Evolutionary conservation across 371 early-diverging fungal species (phyloP).

Genomic region (Rhizopus delemar): DNA sequence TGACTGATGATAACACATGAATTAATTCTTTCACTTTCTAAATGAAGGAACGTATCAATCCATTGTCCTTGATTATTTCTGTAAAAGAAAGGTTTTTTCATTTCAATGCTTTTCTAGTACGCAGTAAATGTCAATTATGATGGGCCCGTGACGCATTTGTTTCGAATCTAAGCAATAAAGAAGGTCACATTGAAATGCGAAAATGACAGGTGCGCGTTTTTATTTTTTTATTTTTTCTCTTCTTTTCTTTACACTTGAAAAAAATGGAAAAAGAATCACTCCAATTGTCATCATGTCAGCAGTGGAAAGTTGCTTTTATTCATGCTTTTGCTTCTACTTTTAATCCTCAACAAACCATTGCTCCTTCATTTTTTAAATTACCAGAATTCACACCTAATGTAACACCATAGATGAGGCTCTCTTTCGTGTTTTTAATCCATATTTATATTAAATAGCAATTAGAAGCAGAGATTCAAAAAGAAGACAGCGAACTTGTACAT

Average conservation of each 20-base stretch:
- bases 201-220: background rate
- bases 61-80: too few relatives aligned
- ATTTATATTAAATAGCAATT: conserved; percentile 25
- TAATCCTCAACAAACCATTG: conserved; percentile 17
- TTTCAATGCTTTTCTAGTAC: too few relatives aligned
- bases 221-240: background rate
- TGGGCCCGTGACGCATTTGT: too few relatives aligned
- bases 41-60: too few relatives aligned
- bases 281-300: conserved; percentile 17
- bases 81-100: too few relatives aligned
- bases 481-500: conserved; percentile 28
- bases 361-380: conserved; percentile 19
- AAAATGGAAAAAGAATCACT: background rate
- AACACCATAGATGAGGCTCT: conserved; percentile 3
- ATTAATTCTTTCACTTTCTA: too few relatives aligned
- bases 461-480: conserved; percentile 28
- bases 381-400: conserved; percentile 38
- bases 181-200: too few relatives aligned
- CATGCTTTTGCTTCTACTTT: conserved; percentile 40
- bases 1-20: too few relatives aligned
- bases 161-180: too few relatives aligned
- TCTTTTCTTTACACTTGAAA: background rate
- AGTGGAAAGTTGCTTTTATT: conserved; percentile 46
- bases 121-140: too few relatives aligned
- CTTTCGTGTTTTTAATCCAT: background rate